Conservation (phyloP, 345 rosid genomes). For the Isatis tinctoria region DNA sequence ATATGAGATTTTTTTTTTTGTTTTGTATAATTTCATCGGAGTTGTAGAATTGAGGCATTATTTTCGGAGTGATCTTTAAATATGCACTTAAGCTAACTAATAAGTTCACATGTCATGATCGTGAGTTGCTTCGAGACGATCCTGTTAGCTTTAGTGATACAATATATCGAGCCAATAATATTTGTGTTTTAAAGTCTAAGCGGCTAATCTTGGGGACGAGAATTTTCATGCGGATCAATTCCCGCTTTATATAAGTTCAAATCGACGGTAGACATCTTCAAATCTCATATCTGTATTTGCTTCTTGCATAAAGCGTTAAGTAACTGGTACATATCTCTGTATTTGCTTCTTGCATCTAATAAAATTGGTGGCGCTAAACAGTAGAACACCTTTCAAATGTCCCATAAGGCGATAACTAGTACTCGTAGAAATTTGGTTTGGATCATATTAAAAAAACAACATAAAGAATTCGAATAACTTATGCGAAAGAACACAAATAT, state of each 20-base stretch:
- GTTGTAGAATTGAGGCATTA: background rate
- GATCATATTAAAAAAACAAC: background rate
- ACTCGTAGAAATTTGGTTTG: background rate
- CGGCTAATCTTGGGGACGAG: background rate
- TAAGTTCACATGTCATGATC: background rate
- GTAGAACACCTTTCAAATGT: constrained; percentile 10
- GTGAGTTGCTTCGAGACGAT: background rate
- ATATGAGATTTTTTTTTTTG: background rate
- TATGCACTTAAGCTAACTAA: background rate
- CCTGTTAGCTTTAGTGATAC: background rate
- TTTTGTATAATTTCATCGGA: background rate
- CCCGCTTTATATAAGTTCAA: background rate
- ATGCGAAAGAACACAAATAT: background rate
- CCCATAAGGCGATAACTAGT: background rate
- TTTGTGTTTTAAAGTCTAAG: too few species aligned
- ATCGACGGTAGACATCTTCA: background rate
- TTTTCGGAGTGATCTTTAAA: background rate
- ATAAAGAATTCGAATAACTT: background rate
- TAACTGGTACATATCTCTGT: background rate
- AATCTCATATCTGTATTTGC: background rate
- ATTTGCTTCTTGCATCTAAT: background rate
- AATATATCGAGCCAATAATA: too few species aligned
- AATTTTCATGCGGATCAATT: background rate
- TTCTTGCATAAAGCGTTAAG: background rate
- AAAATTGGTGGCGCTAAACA: background rate